phyloP scores from a whole-genome alignment of 2,329 filamentous ascomycete species.

The Colletotrichum lentis region DNA sequence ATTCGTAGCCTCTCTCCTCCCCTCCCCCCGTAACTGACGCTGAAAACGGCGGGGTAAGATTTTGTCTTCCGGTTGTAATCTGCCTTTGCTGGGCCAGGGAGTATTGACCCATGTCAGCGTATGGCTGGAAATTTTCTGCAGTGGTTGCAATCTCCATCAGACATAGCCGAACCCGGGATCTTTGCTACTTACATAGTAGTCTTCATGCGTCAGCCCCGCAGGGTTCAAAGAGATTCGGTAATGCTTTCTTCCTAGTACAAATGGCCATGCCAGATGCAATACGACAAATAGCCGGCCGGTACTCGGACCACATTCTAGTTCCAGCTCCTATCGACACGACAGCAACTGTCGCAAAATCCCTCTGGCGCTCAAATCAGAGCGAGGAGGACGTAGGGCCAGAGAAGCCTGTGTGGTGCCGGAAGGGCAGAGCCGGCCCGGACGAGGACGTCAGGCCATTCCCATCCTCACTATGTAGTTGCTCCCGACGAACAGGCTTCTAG shows the following conservation, averaged over 20 bases:
- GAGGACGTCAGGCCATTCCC: conserved; percentile 22
- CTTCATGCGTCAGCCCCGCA: not conserved
- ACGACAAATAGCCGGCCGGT: not conserved
- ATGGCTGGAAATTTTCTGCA: conserved; percentile 1
- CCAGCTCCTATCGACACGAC: not conserved
- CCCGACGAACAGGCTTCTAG: conserved; percentile 19
- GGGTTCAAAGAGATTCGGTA: not conserved
- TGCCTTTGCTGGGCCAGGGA: not conserved
- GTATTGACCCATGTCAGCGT: not conserved
- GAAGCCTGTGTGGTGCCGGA: not conserved
- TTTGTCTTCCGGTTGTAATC: not conserved
- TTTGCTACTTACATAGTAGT: not conserved
- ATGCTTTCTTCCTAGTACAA: not conserved
- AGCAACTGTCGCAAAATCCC: not conserved
- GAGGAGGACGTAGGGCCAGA: not conserved
- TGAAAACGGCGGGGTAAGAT: not conserved
- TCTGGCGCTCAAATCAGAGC: conserved; percentile 11
- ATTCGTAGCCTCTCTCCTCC: too few species aligned
- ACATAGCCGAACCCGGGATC: conserved; percentile 16
- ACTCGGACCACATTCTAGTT: not conserved
- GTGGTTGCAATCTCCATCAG: conserved; percentile 13
- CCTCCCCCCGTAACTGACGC: not conserved
- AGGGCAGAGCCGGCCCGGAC: not conserved
- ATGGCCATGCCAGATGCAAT: not conserved
- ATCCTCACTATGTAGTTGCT: conserved; percentile 9